Evolutionary conservation across 192 early-diverging fungal species (phyloP).

Genomic region (Coemansia sp.): DNA sequence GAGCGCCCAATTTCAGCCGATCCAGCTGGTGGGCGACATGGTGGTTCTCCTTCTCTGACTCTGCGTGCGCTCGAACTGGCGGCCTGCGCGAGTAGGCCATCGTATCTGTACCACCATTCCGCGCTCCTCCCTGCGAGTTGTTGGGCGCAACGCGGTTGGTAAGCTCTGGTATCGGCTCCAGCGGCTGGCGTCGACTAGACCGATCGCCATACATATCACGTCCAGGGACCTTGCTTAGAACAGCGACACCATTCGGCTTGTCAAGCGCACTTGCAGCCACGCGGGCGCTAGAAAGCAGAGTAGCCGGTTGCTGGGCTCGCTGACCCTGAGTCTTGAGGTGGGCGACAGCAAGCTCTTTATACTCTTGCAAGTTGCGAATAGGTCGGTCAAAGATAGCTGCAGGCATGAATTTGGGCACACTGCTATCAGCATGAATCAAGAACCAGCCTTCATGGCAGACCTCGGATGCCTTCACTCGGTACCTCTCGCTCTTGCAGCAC

Average conservation of each 20-base stretch:
- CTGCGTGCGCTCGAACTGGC: conserved; percentile 2
- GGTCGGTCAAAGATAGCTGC: conserved; percentile 46
- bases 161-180: conserved; percentile 41
- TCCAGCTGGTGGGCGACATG: conserved; percentile 11
- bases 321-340: background rate
- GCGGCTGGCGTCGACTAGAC: conserved; percentile 15
- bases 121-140: background rate
- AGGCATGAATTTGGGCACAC: conserved; percentile 35
- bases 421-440: conserved; percentile 24
- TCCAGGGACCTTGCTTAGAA: background rate
- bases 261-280: background rate
- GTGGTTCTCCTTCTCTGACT: conserved; percentile 40
- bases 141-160: background rate
- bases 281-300: background rate
- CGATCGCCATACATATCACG: background rate
- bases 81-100: conserved; percentile 8
- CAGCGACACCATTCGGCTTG: background rate
- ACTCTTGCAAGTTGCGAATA: conserved; percentile 45
- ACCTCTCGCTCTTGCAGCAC: conserved; percentile 68
- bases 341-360: conserved; percentile 14
- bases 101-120: background rate
- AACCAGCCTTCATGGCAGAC: conserved; percentile 45
- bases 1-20: conserved; percentile 12
- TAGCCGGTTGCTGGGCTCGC: background rate
- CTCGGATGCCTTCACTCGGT: conserved; percentile 37